Evolutionary conservation across 2,329 filamentous ascomycete species (phyloP), one percentile per base, ranked within the genome.

Genomic region (Boeremia lycopersici): DNA sequence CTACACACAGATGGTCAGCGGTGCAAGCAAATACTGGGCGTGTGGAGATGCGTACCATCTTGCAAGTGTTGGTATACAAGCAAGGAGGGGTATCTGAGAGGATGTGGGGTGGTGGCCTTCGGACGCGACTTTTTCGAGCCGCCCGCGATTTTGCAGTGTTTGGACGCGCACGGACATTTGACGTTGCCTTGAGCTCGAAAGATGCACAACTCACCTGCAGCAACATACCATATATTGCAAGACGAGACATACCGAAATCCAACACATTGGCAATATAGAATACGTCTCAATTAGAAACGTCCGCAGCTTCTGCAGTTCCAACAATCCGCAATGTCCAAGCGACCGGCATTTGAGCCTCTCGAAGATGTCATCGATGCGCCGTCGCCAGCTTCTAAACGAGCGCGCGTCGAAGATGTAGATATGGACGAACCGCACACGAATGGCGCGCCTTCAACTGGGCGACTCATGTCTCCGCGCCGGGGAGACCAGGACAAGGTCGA

Each of bases 331-430:
- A 81, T 81, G 79, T 71, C 77, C 19, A 82, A 82, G 65, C 74
- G 80, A 69, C 75, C 69, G 36, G 80, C 80, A 19, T 70, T 76
- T 43, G 77, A 78, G 47, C 68, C 76, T 33, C 71, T 82, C 39
- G 79, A 81, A 60, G 70, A 76, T 39, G 58, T 70, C 23, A 57
- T 69, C 42, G 69, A 72, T 42, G 68, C 64, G 48, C 74, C 75
- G 8, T 81, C 79, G n/a, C 80, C 80, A 19, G 76, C 76, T 45
- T 75, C 78, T 19, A 82, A 82, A 68, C 77, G 77, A 57, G 73
- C 76, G 50, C 74, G 76, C 43, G 75, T 81, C 25, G 77, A 80
- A 36, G 74, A 79, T 59, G 74, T 69, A 25, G 69, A 70, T 8
- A 76, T 78, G 61, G 64, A 71, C 42, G 62, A 66, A 57, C 59